These are phyloP conservation scores for Streptanthus diversifolius DNA, from an alignment of 345 rosid genomes.

Conservation along the genomic window DNA sequence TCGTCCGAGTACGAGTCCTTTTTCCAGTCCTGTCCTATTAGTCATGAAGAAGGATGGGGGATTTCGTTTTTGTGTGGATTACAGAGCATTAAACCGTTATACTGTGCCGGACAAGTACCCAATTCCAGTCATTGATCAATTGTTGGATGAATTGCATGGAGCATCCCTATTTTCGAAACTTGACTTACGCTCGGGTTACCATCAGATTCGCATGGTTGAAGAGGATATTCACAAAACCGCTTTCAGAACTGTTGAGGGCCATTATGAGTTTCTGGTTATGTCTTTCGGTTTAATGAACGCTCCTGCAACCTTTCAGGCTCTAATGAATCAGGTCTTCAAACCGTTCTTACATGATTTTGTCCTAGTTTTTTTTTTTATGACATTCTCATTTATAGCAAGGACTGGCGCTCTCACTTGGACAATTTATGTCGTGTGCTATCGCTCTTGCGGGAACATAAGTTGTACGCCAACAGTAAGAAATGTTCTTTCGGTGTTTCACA, in stretches of 20 bases:
- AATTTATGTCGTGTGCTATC: not conserved
- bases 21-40: not conserved
- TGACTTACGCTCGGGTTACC: not conserved
- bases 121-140: not conserved
- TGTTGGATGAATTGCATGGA: not conserved
- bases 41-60: not conserved
- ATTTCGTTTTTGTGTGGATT: not conserved
- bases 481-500: not conserved
- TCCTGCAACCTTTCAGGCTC: not conserved
- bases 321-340: not conserved
- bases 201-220: not conserved
- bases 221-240: not conserved
- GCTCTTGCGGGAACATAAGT: not conserved
- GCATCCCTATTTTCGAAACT: not conserved
- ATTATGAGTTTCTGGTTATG: not conserved
- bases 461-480: not conserved
- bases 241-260: not conserved
- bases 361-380: not conserved
- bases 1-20: not conserved
- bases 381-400: not conserved
- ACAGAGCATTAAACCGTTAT: not conserved
- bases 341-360: not conserved
- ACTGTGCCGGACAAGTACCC: not conserved
- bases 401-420: not conserved
- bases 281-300: not conserved